phyloP scores from a whole-genome alignment of 306 rosid species.

The Vicia villosa region DNA sequence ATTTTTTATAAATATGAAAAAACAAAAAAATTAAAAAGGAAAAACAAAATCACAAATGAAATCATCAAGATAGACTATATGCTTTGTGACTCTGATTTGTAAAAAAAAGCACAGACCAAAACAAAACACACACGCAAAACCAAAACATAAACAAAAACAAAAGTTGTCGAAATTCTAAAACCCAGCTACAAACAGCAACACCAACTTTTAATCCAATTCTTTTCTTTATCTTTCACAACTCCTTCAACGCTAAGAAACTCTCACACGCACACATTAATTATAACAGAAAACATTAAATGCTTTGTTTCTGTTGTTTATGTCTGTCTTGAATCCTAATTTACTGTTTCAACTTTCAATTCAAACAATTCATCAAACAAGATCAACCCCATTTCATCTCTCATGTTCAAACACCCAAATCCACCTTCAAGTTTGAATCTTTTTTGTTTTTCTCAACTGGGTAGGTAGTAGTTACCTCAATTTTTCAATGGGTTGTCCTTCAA shows the following conservation, averaged over 20 bases:
- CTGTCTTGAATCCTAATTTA: not conserved
- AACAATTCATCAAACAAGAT: slow-evolving; percentile 21
- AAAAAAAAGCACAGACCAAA: not conserved
- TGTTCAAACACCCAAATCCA: not conserved
- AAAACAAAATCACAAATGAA: no score
- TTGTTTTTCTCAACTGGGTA: not conserved
- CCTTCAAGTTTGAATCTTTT: slow-evolving; percentile 16
- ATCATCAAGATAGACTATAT: no score
- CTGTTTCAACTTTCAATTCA: not conserved
- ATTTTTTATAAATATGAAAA: no score
- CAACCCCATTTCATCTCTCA: slow-evolving; percentile 20
- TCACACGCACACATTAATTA: not conserved
- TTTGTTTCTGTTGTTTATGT: not conserved
- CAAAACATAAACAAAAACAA: not conserved
- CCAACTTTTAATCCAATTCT: slow-evolving; percentile 11
- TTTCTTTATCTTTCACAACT: slow-evolving; percentile 14
- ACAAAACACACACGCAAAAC: not conserved
- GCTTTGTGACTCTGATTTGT: not conserved
- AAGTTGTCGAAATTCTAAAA: slow-evolving; percentile 7
- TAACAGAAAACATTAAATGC: not conserved
- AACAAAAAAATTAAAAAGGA: no score
- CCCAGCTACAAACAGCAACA: slow-evolving; percentile 31
- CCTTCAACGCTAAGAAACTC: slow-evolving; percentile 34
- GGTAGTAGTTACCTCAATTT: not conserved
- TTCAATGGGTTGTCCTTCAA: slow-evolving; percentile 68